Evolutionary conservation across 495 filamentous ascomycete genomes (phyloP).

Genomic region (Massariosphaeria phaeospora): DNA sequence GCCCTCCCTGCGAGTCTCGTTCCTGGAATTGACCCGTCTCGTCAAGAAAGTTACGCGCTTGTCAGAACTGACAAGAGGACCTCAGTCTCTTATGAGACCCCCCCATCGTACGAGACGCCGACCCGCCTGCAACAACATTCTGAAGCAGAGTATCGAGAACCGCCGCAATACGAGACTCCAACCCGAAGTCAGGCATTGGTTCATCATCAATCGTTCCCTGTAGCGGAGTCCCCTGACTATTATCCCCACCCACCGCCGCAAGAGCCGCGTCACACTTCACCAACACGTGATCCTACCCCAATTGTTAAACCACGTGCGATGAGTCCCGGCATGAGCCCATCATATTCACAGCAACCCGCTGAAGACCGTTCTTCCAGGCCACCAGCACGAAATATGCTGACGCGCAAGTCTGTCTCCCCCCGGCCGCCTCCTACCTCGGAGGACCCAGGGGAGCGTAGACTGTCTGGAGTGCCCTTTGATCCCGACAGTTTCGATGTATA

Average conservation of each 20-base stretch:
- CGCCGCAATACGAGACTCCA: constrained; percentile 32
- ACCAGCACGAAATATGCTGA: constrained; percentile 51
- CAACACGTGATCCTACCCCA: constrained; percentile 32
- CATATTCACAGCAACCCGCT: not conserved
- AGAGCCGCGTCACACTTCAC: constrained; percentile 27
- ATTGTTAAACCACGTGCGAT: constrained; percentile 47
- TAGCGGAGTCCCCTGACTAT: constrained; percentile 11
- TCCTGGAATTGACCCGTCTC: constrained; percentile 21
- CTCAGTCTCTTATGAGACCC: constrained; percentile 6
- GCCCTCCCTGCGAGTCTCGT: constrained; percentile 26
- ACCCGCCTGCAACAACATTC: constrained; percentile 16
- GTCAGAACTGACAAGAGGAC: constrained; percentile 9
- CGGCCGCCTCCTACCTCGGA: constrained; percentile 51
- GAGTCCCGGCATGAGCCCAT: constrained; percentile 47
- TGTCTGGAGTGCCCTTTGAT: constrained; percentile 72
- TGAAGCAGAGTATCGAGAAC: constrained; percentile 21
- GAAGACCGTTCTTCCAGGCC: constrained; percentile 20
- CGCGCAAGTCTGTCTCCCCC: constrained; percentile 74
- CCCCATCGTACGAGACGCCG: constrained; percentile 29
- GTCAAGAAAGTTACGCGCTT: constrained; percentile 14
- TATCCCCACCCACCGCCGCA: constrained; percentile 28
- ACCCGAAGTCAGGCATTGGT: constrained; percentile 32
- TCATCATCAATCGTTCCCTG: constrained; percentile 23
- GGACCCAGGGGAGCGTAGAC: constrained; percentile 42
- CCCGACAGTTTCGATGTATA: constrained; percentile 81